Evolutionary conservation across 495 filamentous ascomycete genomes (phyloP), one percentile per base, ranked within the genome.

Genomic region (Penicillium goetzii): DNA sequence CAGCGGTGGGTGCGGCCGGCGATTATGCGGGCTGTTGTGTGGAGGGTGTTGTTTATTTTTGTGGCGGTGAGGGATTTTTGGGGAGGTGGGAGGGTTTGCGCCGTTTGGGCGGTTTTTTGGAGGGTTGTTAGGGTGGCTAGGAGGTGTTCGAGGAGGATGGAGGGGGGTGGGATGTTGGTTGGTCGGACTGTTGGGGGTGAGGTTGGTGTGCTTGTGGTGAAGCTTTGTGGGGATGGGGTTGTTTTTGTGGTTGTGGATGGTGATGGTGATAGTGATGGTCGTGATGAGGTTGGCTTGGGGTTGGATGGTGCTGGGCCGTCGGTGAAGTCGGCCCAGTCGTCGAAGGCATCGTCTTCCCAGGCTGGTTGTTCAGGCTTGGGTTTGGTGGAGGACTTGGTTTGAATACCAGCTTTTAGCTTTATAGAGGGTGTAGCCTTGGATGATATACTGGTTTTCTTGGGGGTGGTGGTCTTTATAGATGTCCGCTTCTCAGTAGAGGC

Each of bases 81-180:
- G 1, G 56, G 23, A 6, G 53, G 32, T 52, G 34, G 38, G 54
- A 26, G 63, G 12, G 64, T 21, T 63, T 68, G 75, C 21, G 69
- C 69, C 32, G 61, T 60, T 33, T 76, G 67, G 15, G 72, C 73
- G 12, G 36, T 33, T 76, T 80, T 54, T 77, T 71, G 19, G 76
- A 83, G 72, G 40, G 68, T 67, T 23, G 86, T 80, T 63, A 95
- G 83, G 7, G 92, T 71, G 14, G 81, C 74, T 28, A 90, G 85
- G 69, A 97, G 91, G 11, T 92, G 72, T 38, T 91, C 83, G 26
- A 99, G 81, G 6, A 98, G 79, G 51, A 95, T 79, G 17, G 90
- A 89, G 9, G 96, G 96, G 2, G 95, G 92, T 21, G 95, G 94
- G 4, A 97, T 86, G 73, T 96, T 97, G 10, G 89, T 91, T 58